phyloP scores from a whole-genome alignment of 768 basidiomycete genomes.

The Mycena latifolia region DNA sequence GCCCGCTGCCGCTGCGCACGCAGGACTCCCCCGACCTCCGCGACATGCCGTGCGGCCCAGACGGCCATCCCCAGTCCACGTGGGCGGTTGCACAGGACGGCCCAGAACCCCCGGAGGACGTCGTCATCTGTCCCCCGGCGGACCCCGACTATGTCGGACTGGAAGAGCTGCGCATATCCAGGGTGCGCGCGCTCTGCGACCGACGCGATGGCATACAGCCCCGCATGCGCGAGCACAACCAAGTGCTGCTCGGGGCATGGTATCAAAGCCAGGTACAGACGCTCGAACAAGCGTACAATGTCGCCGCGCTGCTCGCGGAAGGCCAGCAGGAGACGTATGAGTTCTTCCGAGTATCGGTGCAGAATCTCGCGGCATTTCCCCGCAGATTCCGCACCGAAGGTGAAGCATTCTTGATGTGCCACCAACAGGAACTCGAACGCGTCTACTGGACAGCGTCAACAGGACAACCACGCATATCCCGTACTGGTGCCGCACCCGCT shows the following conservation, averaged over 20 bases:
- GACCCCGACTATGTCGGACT: background rate
- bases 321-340: slow-evolving; percentile 1
- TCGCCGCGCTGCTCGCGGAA: background rate
- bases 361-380: background rate
- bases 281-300: slow-evolving; percentile 4
- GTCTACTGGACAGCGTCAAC: background rate
- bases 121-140: background rate
- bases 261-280: background rate
- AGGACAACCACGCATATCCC: background rate
- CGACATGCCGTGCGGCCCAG: background rate
- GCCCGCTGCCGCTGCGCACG: background rate
- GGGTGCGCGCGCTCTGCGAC: background rate
- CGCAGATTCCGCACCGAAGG: background rate
- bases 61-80: slow-evolving; percentile 11
- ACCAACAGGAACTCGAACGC: slow-evolving; percentile 9
- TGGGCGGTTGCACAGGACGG: background rate
- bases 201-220: background rate
- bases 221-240: background rate
- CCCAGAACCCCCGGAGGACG: background rate
- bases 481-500: background rate
- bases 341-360: background rate
- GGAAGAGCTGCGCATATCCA: background rate
- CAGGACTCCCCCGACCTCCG: background rate
- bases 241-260: background rate
- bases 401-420: background rate